These are phyloP conservation scores for Quercus gilva DNA, from an alignment of 306 rosid species.

Conservation along the genomic window DNA sequence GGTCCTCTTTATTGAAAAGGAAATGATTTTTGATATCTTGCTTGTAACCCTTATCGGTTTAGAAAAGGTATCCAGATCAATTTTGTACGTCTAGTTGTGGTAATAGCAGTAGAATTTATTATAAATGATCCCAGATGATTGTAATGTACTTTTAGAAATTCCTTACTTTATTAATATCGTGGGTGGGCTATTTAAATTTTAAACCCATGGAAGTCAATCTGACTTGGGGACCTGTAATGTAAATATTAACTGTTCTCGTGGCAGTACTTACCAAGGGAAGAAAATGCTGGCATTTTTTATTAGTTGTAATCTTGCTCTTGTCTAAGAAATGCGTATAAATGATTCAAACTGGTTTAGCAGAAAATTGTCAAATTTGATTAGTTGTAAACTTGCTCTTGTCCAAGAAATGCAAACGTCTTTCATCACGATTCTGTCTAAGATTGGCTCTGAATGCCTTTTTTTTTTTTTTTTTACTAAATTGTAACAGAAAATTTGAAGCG, in stretches of 20 bases:
- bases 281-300: too few relatives aligned
- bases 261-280: too few relatives aligned
- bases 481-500: too few relatives aligned
- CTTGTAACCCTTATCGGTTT: not conserved
- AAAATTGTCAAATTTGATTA: too few relatives aligned
- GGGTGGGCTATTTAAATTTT: not conserved
- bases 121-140: not conserved
- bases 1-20: conserved; percentile 26
- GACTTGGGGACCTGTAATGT: not conserved
- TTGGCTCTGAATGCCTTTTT: too few relatives aligned
- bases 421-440: too few relatives aligned
- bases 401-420: too few relatives aligned
- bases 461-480: too few relatives aligned
- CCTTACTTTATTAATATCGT: not conserved
- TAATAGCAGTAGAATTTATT: not conserved
- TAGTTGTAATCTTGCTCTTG: too few relatives aligned
- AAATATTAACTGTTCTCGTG: not conserved
- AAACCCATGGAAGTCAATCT: not conserved
- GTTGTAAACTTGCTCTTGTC: too few relatives aligned
- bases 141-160: not conserved
- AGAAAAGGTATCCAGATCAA: not conserved
- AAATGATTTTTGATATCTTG: conserved; percentile 11
- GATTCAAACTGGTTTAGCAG: too few relatives aligned
- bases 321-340: too few relatives aligned
- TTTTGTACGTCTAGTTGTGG: not conserved